Evolutionary conservation across 2,329 filamentous ascomycete genomes (phyloP).

Genomic region (Lecanosticta acicola): DNA sequence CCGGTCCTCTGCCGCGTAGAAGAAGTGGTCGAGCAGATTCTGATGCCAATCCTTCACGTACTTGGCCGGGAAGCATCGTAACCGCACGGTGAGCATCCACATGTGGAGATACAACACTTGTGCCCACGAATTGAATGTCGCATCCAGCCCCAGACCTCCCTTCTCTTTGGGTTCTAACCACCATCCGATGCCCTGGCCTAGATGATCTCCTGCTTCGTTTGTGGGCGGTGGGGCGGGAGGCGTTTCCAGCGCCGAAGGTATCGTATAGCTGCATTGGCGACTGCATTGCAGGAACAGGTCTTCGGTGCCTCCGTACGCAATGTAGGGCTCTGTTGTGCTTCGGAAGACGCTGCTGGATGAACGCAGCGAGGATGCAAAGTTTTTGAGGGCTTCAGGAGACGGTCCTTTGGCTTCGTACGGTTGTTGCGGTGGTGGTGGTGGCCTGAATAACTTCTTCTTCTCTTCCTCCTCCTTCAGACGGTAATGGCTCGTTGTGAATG

Average conservation of each 20-base stretch:
- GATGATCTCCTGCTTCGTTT: constrained; percentile 72
- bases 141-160: constrained; percentile 59
- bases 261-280: constrained; percentile 67
- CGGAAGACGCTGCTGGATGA: constrained; percentile 29
- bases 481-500: not conserved
- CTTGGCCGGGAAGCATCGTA: constrained; percentile 69
- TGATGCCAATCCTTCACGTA: constrained; percentile 74
- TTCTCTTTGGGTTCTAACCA: constrained; percentile 61
- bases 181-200: constrained; percentile 67
- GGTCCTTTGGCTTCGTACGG: constrained; percentile 10
- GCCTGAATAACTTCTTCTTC: not conserved
- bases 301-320: constrained; percentile 74
- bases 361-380: constrained; percentile 24
- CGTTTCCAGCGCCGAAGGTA: constrained; percentile 57
- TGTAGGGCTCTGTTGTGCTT: constrained; percentile 59
- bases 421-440: constrained; percentile 8
- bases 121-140: constrained; percentile 93
- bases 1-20: constrained; percentile 76
- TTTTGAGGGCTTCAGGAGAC: constrained; percentile 11
- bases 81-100: constrained; percentile 78
- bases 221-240: constrained; percentile 63
- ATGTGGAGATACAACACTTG: constrained; percentile 95
- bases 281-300: constrained; percentile 71
- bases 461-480: not conserved
- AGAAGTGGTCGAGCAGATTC: constrained; percentile 92